phyloP scores from a whole-genome alignment of 805 yeast genomes.

The Cyberlindnera maclurae region DNA sequence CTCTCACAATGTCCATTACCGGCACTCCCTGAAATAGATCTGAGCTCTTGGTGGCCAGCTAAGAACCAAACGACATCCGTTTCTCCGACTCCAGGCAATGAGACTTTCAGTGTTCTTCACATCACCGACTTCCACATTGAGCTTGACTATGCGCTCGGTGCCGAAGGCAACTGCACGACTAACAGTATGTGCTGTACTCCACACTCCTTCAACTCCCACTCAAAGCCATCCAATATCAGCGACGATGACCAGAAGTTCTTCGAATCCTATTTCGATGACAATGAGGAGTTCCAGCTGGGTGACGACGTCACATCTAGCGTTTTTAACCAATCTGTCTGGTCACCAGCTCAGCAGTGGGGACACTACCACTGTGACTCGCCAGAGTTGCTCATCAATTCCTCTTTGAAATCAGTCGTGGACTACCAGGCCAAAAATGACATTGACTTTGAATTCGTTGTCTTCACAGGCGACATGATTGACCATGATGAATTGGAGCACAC shows the following conservation, averaged over 20 bases:
- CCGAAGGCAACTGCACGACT: constrained; percentile 50
- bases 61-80: constrained; percentile 33
- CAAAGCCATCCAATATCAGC: constrained; percentile 11
- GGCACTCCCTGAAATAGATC: constrained; percentile 40
- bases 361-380: constrained; percentile 63
- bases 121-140: constrained; percentile 61
- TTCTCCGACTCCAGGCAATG: constrained; percentile 37
- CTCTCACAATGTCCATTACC: constrained; percentile 47
- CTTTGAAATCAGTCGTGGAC: constrained; percentile 38
- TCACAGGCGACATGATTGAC: constrained; percentile 72
- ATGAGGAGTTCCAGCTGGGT: constrained; percentile 26
- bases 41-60: constrained; percentile 37
- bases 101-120: constrained; percentile 55
- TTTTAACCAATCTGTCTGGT: constrained; percentile 32
- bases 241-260: constrained; percentile 23
- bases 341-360: constrained; percentile 58
- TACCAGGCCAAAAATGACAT: constrained; percentile 27
- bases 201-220: constrained; percentile 9
- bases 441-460: constrained; percentile 52
- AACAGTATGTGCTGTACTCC: constrained; percentile 54
- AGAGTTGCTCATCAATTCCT: constrained; percentile 49
- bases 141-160: constrained; percentile 44
- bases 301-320: constrained; percentile 23
- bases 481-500: constrained; percentile 49
- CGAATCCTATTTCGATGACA: constrained; percentile 25